Evolutionary conservation across 495 filamentous ascomycete genomes (phyloP).

Genomic region (Neurospora africana): DNA sequence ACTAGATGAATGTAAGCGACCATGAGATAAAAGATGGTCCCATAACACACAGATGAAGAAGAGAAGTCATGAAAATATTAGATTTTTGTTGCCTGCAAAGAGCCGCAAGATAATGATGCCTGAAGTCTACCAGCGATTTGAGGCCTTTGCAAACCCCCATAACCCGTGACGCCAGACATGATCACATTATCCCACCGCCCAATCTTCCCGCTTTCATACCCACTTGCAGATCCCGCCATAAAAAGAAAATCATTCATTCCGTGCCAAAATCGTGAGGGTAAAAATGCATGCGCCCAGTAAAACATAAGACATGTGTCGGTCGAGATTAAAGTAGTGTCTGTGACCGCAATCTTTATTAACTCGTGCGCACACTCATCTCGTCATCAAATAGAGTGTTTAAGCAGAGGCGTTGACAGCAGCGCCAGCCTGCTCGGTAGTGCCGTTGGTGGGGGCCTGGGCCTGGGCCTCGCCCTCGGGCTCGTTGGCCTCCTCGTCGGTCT

Average conservation of each 20-base stretch:
- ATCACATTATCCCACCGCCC: slow-evolving; percentile 18
- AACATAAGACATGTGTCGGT: slow-evolving; percentile 20
- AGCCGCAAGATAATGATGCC: slow-evolving; percentile 22
- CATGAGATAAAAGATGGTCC: slow-evolving; percentile 19
- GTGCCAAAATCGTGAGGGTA: slow-evolving; percentile 22
- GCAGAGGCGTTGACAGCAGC: slow-evolving; percentile 5
- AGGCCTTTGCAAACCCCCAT: slow-evolving; percentile 16
- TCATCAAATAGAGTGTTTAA: slow-evolving; percentile 10
- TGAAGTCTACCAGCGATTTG: slow-evolving; percentile 18
- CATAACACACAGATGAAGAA: slow-evolving; percentile 18
- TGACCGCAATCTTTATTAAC: slow-evolving; percentile 14
- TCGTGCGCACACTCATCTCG: slow-evolving; percentile 17
- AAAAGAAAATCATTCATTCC: slow-evolving; percentile 21
- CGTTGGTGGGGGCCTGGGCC: slow-evolving; percentile 8
- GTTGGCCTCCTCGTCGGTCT: slow-evolving; percentile 76
- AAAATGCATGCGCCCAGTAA: slow-evolving; percentile 24
- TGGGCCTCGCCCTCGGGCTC: slow-evolving; percentile 34
- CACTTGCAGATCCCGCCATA: slow-evolving; percentile 19
- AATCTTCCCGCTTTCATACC: slow-evolving; percentile 18
- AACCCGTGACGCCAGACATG: slow-evolving; percentile 24
- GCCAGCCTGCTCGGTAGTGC: neutral
- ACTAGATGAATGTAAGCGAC: slow-evolving; percentile 24
- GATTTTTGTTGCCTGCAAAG: slow-evolving; percentile 18
- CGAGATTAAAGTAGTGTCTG: slow-evolving; percentile 19
- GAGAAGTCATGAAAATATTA: slow-evolving; percentile 25